phyloP scores from a whole-genome alignment of 2,329 filamentous ascomycete species.

The Pseudonectria buxi region DNA sequence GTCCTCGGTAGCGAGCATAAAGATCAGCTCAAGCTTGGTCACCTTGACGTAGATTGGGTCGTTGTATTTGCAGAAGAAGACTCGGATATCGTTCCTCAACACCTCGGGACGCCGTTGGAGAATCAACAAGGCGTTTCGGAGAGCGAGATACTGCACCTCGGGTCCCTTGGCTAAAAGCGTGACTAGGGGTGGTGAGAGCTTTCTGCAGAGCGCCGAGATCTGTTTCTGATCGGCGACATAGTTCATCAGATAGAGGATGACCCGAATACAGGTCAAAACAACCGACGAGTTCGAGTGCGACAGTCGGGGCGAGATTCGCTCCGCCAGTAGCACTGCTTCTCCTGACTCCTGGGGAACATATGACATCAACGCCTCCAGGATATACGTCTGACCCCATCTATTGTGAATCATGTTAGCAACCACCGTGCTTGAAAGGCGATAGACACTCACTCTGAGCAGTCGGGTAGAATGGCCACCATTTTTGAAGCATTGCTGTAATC shows the following conservation, averaged over 20 bases:
- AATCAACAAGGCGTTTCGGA: conserved; percentile 90
- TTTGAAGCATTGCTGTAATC: conserved; percentile 97
- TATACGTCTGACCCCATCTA: conserved; percentile 98
- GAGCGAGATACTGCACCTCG: conserved; percentile 94
- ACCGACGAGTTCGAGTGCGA: conserved; percentile 97
- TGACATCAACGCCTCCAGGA: conserved; percentile 94
- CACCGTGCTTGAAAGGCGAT: neutral
- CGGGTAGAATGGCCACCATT: conserved; percentile 90
- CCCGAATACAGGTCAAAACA: conserved; percentile 90
- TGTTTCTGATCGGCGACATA: conserved; percentile 92
- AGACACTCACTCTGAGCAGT: conserved; percentile 85
- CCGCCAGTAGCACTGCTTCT: conserved; percentile 83
- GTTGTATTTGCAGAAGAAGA: conserved; percentile 99
- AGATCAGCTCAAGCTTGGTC: conserved; percentile 95
- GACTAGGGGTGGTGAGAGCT: conserved; percentile 89
- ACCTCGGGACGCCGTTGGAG: conserved; percentile 90
- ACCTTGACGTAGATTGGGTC: conserved; percentile 99
- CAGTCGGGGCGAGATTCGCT: conserved; percentile 88
- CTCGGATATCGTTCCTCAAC: conserved; percentile 88
- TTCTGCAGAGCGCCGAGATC: conserved; percentile 78
- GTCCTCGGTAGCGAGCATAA: conserved; percentile 92
- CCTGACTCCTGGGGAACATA: conserved; percentile 89
- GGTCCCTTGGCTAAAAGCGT: conserved; percentile 93
- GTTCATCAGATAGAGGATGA: conserved; percentile 97
- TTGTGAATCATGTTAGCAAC: conserved; percentile 9